Conservation (phyloP, 805 yeast genomes). For the Metschnikowia gelsemii region DNA sequence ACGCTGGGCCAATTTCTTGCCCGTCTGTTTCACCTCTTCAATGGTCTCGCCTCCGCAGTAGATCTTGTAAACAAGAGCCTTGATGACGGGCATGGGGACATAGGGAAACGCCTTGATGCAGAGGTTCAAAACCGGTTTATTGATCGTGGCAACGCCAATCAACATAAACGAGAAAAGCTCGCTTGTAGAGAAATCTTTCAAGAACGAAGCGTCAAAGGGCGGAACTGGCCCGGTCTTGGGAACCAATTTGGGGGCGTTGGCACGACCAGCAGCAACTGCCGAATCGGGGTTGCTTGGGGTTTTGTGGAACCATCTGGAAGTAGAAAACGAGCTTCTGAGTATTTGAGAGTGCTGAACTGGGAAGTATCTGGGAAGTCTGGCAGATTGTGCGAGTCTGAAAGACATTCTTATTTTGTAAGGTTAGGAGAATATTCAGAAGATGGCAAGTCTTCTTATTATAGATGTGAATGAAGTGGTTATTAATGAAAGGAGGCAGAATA, state of each 20-base stretch:
- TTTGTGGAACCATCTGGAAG: constrained; percentile 14
- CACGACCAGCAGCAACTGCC: constrained; percentile 11
- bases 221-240: constrained; percentile 12
- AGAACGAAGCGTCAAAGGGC: constrained; percentile 16
- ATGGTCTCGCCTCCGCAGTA: constrained; percentile 90
- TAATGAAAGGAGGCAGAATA: neutral
- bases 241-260: constrained; percentile 13
- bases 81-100: constrained; percentile 70
- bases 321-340: constrained; percentile 1
- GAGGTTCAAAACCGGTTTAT: constrained; percentile 57
- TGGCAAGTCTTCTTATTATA: neutral
- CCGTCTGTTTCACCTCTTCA: constrained; percentile 68
- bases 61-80: constrained; percentile 70
- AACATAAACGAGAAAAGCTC: constrained; percentile 64
- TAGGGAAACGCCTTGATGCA: constrained; percentile 69
- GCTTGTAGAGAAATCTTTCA: constrained; percentile 48
- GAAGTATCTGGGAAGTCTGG: constrained; percentile 3
- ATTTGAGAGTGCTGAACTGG: constrained; percentile 2
- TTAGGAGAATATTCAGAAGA: neutral
- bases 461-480: too few relatives aligned
- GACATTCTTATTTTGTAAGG: constrained; percentile 1
- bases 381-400: constrained; percentile 5
- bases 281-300: constrained; percentile 15
- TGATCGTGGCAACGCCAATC: constrained; percentile 68
- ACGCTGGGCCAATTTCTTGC: constrained; percentile 60